phyloP scores from a whole-genome alignment of 2,329 filamentous ascomycete genomes.

The Phialophora expanda region DNA sequence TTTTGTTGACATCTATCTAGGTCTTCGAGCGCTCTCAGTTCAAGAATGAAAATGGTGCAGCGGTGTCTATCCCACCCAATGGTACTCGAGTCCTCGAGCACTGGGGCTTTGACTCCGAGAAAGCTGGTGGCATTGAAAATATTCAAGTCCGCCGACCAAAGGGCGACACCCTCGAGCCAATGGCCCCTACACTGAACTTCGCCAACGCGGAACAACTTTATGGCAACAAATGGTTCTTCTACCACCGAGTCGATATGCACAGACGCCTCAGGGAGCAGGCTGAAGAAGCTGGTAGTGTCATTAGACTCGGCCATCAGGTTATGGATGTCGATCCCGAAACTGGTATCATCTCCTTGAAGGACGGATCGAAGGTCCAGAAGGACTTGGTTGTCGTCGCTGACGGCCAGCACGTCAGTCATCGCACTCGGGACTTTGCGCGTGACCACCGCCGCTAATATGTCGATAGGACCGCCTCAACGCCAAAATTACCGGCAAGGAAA shows the following conservation, averaged over 20 bases:
- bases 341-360: slow-evolving; percentile 41
- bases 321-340: slow-evolving; percentile 39
- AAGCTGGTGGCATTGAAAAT: slow-evolving; percentile 39
- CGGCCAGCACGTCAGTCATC: slow-evolving; percentile 40
- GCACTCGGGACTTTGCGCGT: slow-evolving; percentile 28
- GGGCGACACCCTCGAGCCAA: slow-evolving; percentile 39
- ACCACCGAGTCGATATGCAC: slow-evolving; percentile 53
- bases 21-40: slow-evolving; percentile 44
- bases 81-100: slow-evolving; percentile 41
- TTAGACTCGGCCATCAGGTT: slow-evolving; percentile 42
- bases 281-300: slow-evolving; percentile 36
- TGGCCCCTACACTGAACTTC: slow-evolving; percentile 38
- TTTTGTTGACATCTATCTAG: slow-evolving; percentile 30
- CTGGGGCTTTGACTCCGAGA: slow-evolving; percentile 41
- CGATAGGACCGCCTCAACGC: slow-evolving; percentile 35
- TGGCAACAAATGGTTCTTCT: slow-evolving; percentile 42
- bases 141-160: slow-evolving; percentile 39
- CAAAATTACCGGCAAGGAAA: slow-evolving; percentile 37
- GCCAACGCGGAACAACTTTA: slow-evolving; percentile 34
- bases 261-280: slow-evolving; percentile 46
- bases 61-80: slow-evolving; percentile 44
- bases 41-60: slow-evolving; percentile 45
- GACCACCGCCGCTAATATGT: slow-evolving; percentile 24
- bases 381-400: slow-evolving; percentile 50
- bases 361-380: slow-evolving; percentile 42